phyloP scores from a whole-genome alignment of 495 filamentous ascomycete species.

The Tuber brumale region DNA sequence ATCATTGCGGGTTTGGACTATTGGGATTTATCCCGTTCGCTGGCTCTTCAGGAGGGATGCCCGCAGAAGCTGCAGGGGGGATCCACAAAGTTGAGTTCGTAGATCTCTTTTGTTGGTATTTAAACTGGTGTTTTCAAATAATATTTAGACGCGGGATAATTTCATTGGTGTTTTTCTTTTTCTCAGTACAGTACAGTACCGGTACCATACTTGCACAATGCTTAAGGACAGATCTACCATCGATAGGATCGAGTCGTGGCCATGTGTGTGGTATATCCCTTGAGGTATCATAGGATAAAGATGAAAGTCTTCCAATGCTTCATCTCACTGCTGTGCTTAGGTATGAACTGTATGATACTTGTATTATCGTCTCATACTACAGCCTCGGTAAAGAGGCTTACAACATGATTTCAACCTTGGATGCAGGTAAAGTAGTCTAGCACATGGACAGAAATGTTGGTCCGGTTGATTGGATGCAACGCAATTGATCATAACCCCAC shows the following conservation, averaged over 20 bases:
- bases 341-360: too few species aligned
- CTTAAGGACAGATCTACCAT: not conserved
- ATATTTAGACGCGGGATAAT: not conserved
- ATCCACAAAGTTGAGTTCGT: not conserved
- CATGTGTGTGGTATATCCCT: not conserved
- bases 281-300: not conserved
- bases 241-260: not conserved
- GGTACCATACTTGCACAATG: not conserved
- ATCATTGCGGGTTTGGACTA: conserved; percentile 2
- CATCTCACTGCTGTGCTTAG: not conserved
- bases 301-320: not conserved
- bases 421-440: too few species aligned
- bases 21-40: not conserved
- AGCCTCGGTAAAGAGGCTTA: not conserved
- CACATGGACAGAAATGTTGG: too few species aligned
- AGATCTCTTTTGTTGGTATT: not conserved
- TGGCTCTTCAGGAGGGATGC: not conserved
- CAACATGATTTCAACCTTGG: not conserved
- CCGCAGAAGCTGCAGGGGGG: not conserved
- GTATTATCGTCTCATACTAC: not conserved
- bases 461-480: too few species aligned
- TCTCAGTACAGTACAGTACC: too few species aligned
- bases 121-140: not conserved
- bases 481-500: too few species aligned
- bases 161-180: not conserved